Percentiles rank a stretch among this genome's conserved stretches.
Evolutionary conservation across 345 rosid genomes (phyloP).

Genomic region (Sisymbrium irio): DNA sequence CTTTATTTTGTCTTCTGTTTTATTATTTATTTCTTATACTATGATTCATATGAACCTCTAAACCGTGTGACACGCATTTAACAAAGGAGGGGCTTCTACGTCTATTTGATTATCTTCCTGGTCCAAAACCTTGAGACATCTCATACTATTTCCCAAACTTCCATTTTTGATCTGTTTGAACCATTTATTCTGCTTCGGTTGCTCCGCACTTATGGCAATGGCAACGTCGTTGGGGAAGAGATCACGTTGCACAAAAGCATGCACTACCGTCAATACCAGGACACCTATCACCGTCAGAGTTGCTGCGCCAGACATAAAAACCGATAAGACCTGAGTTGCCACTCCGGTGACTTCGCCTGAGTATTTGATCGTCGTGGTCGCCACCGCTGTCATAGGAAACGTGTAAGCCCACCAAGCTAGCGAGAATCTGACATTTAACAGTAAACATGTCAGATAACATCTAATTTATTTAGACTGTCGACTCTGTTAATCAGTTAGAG

Average conservation of each 20-base stretch:
- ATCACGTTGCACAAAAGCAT: constrained; percentile 48
- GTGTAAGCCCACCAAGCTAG: constrained; percentile 97
- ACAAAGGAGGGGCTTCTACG: constrained; percentile 39
- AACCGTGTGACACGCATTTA: constrained; percentile 1
- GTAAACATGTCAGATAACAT: not conserved
- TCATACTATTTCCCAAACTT: constrained; percentile 51
- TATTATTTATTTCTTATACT: not conserved
- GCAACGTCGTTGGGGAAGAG: constrained; percentile 71
- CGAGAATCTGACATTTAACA: constrained; percentile 55
- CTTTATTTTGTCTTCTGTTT: not conserved
- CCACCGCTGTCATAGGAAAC: constrained; percentile 75
- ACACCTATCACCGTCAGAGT: constrained; percentile 53
- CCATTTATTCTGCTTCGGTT: constrained; percentile 54
- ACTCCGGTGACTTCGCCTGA: constrained; percentile 48
- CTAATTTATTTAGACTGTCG: not conserved
- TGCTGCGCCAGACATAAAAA: constrained; percentile 43
- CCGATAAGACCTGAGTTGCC: constrained; percentile 42
- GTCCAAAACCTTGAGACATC: constrained; percentile 42
- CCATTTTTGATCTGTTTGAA: constrained; percentile 41
- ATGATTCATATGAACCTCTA: not conserved
- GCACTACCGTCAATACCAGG: constrained; percentile 46
- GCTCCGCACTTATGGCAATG: constrained; percentile 64
- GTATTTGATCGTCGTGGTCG: constrained; percentile 64
- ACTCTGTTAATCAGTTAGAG: not conserved
- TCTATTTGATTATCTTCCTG: constrained; percentile 35